Base-by-base conservation (phyloP, 345 rosid species). In the Balakata baccata region DNA sequence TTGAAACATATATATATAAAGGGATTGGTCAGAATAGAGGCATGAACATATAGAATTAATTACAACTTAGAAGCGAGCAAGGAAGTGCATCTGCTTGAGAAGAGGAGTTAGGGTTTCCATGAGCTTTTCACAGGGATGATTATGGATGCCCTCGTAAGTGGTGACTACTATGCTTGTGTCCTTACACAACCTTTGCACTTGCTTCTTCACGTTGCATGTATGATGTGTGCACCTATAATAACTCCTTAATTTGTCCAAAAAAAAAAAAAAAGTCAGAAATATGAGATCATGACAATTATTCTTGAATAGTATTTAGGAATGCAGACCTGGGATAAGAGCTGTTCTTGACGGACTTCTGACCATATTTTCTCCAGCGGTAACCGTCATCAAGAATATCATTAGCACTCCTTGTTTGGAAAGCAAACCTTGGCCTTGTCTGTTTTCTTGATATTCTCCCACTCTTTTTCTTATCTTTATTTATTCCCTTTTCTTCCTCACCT, bases 171-270 rank as follows among this genome's bases (percentile, higher is more conserved):
- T 83, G 85, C 85, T 82, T 10, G 89, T 86, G 81, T 90, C 95
- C 70, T 86, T 89, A 0, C 95, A 87, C 34, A 91, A 83, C 86
- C 98, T 88, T 25, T 91, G 98, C 45, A 93, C 95, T 79, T 93
- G 97, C 81, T 93, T 93, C 92, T 91, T 93, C 79, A 93, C 97
- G 80, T 83, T 91, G 90, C 98, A 93, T 80, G 98, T 89, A 78
- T 91, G 97, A 79, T 93, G 89, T 10, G 98, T 93, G 85, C 97
- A 93, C 59, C 98, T 89, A 61, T 91, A 91, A 78, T 93, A 93
- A 82, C 95, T 93, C 90, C 97, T 92, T 66, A 8, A 43, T 43
- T 43, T 43, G 10, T 43, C 9, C n/a, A n/a, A n/a, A 43, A 10
- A 43, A 43, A 43, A 6, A 43, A 1, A 43, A 43, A 43, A 6